phyloP scores from a whole-genome alignment of 1,284 basidiomycete species.

The Macrocystidia cucumis region DNA sequence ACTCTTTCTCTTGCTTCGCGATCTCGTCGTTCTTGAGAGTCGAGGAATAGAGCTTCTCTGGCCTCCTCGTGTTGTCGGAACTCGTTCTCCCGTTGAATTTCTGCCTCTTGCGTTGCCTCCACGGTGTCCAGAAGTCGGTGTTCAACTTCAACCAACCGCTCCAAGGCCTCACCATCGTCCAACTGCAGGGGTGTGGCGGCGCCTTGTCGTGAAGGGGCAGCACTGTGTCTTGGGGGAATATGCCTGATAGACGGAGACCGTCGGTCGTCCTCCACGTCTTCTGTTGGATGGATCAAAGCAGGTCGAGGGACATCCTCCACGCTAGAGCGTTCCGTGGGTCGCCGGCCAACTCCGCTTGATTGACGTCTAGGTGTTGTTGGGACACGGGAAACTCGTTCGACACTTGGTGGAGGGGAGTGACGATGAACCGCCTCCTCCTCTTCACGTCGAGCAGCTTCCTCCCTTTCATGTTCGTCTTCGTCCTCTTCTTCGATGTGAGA shows the following conservation, averaged over 20 bases:
- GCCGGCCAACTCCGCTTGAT: no score
- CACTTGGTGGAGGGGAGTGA: no score
- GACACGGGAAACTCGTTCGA: no score
- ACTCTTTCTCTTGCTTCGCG: constrained; percentile 41
- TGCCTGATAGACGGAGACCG: constrained; percentile 5
- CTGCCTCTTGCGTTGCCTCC: constrained; percentile 43
- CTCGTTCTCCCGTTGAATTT: constrained; percentile 51
- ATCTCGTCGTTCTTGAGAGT: constrained; percentile 49
- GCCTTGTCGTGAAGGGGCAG: no score
- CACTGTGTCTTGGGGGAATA: constrained; percentile 17
- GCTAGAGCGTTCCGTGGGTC: no score
- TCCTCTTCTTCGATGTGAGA: no score
- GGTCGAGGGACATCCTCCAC: constrained; percentile 7
- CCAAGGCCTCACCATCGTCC: constrained; percentile 28
- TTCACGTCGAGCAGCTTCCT: no score
- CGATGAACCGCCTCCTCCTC: no score
- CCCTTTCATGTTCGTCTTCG: no score
- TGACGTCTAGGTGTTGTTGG: no score
- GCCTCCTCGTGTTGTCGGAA: constrained; percentile 60
- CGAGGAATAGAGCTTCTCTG: constrained; percentile 50
- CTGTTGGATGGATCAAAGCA: background rate
- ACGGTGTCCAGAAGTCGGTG: constrained; percentile 36
- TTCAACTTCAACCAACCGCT: constrained; percentile 49
- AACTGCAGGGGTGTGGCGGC: constrained; percentile 25
- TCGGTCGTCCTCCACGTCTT: no score